Base-by-base conservation (phyloP, 768 basidiomycete species). In the Baorangia bicolor region DNA sequence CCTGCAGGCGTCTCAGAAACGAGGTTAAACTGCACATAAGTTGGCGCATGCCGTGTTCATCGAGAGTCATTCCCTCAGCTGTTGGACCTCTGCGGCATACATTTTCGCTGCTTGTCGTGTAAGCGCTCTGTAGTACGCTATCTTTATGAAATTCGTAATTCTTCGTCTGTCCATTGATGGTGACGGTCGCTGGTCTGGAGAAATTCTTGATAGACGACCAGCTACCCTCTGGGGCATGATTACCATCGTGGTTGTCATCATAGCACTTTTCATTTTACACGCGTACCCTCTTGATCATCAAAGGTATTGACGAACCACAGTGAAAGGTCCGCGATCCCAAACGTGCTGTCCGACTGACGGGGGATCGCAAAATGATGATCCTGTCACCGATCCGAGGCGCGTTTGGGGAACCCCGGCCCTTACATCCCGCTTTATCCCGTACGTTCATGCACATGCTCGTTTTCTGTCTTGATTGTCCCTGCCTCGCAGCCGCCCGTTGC, bases 121-220 rank as follows among this genome's bases (percentile, higher is more conserved):
- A 56, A 44, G 49, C 41, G 44, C 31, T 56, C 18, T 42, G 62
- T 64, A 61, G 51, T 55, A 48, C 51, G 47, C 41, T 68, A 69
- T 69, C 48, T 42, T 68, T 68, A 69, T 69, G 56, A 54, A 60
- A 43, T 67, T 56, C 60, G 53, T 64, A 60, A 62, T 60, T 55
- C 49, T 34, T 55, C 20, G 37, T 28, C 3, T 38, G 42, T 42
- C 27, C 35, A 20, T 53, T 28, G 33, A 33, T 8, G 33, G 37
- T 34, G 38, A 39, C 18, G 33, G 25, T 20, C 9, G 31, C 33
- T 37, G 33, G 20, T 49, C 25, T 21, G 23, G 41, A 53, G 46
- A 33, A 31, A 18, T 4, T 6, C 33, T 14, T 12, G 25, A 27
- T 33, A n/a, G 12, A 16, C 8, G 8, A 39, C 23, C 7, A 40